Base-by-base conservation (phyloP, 2,329 filamentous ascomycete species). In the Alternaria sp. region DNA sequence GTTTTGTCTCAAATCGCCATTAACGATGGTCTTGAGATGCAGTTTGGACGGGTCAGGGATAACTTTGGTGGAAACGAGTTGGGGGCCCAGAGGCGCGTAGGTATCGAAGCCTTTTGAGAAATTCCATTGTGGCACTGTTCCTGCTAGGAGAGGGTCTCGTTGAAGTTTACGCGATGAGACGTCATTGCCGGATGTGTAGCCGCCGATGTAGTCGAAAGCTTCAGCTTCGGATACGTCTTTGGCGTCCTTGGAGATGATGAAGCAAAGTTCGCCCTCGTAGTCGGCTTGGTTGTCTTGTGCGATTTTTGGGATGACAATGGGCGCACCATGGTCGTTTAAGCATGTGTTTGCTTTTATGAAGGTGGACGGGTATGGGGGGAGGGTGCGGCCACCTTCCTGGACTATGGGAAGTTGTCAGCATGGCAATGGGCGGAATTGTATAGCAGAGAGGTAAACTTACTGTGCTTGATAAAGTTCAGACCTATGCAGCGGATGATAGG, bases 401-500 rank as follows among this genome's bases (percentile, higher is more conserved):
- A 86, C 85, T 86, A 51, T 5, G 38, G 22, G 11, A 3, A 12
- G 28, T 27, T 36, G 8, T 56, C 3, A 49, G 40, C 50, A 10
- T 27, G 25, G 11, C 3, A n/a, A 20, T 18, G 16, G n/a, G 14
- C 7, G n/a, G 16, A 43, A 16, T 30, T 14, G 11, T 28, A 36
- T 14, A 11, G 22, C 28, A 6, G 12, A n/a, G 18, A 43, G 20
- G 40, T 25, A 8, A 11, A 59, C 68, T n/a, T 67, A 79, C 76
- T 85, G 66, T 89, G 87, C 54, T 85, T 87, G 40, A 82, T 81
- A 66, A 88, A 89, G 67, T 89, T 89, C 28, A 89, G 69, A 0
- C 87, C 87, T 12, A 88, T 82, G 64, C 87, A 89, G 20, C 86
- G 76, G 4, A 89, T 68, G 44, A 87, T 86, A 0, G 85, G 84